These are phyloP conservation scores for Martensiomyces pterosporus DNA, from an alignment of 192 early-diverging fungal species.

Conservation along the genomic window DNA sequence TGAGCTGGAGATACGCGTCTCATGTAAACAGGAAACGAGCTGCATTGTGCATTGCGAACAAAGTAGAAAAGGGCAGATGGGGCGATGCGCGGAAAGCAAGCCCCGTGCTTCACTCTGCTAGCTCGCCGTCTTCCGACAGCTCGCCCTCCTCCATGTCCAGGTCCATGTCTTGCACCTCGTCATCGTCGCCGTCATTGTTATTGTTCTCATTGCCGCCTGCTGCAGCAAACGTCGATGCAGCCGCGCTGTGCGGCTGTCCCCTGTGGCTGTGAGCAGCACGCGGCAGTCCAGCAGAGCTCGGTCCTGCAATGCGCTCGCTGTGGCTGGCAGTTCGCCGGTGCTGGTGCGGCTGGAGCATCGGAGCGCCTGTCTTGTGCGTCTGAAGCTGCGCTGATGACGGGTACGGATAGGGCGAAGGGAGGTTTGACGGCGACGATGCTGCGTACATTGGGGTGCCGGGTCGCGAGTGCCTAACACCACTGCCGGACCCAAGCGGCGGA, in stretches of 20 bases:
- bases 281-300: too few relatives aligned
- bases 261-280: too few relatives aligned
- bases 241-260: too few relatives aligned
- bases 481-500: slow-evolving; percentile 4
- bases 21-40: too few relatives aligned
- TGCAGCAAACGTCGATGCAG: too few relatives aligned
- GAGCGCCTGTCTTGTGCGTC: slow-evolving; percentile 4
- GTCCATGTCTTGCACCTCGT: slow-evolving; percentile 37
- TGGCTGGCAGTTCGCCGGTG: slow-evolving; percentile 31
- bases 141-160: slow-evolving; percentile 35
- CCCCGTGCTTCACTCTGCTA: slow-evolving; percentile 14
- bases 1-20: too few relatives aligned
- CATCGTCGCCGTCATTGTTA: slow-evolving; percentile 8
- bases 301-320: too few relatives aligned
- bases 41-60: too few relatives aligned
- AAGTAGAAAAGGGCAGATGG: background rate
- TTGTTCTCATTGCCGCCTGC: background rate
- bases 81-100: background rate
- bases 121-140: slow-evolving; percentile 42
- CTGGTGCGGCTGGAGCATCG: slow-evolving; percentile 6
- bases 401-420: slow-evolving; percentile 20
- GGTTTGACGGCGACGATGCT: slow-evolving; percentile 23
- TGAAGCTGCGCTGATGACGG: slow-evolving; percentile 4
- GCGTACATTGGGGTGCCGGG: slow-evolving; percentile 41
- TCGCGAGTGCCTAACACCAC: slow-evolving; percentile 39